Conservation (phyloP, 345 rosid species). For the Salix suchowensis region DNA sequence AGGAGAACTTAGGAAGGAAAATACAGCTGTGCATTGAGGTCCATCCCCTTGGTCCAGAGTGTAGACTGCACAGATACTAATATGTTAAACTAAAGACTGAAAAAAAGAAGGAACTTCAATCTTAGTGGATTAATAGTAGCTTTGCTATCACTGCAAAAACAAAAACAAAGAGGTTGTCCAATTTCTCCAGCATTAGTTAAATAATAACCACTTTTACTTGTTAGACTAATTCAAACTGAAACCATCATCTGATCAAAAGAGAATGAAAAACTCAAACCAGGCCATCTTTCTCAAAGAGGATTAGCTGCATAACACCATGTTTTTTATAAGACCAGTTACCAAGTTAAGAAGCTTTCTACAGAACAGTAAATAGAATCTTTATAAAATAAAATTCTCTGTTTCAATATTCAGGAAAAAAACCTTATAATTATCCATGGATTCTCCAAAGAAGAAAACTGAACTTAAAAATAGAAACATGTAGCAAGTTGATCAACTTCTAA, state of each 20-base stretch:
- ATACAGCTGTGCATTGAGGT: slow-evolving; percentile 62
- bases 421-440: not conserved
- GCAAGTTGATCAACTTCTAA: not conserved
- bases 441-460: not conserved
- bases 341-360: not conserved
- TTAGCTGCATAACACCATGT: not conserved
- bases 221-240: not conserved
- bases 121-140: not conserved
- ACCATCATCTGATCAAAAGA: not conserved
- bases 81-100: slow-evolving; percentile 3
- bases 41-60: slow-evolving; percentile 50
- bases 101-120: slow-evolving; percentile 2
- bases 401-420: not conserved
- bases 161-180: not conserved
- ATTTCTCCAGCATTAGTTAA: not conserved
- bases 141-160: not conserved
- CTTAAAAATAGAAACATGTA: not conserved
- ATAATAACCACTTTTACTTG: not conserved
- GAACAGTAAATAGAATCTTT: not conserved
- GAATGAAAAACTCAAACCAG: not conserved
- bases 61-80: slow-evolving; percentile 44
- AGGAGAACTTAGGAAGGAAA: slow-evolving; percentile 58
- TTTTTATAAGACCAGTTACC: not conserved
- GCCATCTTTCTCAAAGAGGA: not conserved
- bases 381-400: not conserved